Conservation (phyloP, 371 early-diverging fungal genomes). For the Apophysomyces ossiformis region DNA sequence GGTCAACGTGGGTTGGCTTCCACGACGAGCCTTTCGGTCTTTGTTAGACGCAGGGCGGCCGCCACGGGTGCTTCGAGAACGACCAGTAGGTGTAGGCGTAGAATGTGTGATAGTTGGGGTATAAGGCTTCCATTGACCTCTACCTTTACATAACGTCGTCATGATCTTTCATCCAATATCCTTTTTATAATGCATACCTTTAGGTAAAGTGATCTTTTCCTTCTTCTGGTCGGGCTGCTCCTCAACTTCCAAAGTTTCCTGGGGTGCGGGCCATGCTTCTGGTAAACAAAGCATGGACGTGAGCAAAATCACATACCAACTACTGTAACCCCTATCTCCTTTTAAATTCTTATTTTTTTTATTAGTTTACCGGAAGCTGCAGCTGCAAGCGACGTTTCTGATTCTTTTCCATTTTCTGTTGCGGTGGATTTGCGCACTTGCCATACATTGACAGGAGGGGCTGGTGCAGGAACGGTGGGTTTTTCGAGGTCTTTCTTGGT, state of each 20-base stretch:
- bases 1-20: conserved; percentile 15
- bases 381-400: conserved; percentile 6
- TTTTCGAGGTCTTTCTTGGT: conserved; percentile 26
- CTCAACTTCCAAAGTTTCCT: conserved; percentile 41
- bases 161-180: conserved; percentile 18
- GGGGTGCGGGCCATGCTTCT: conserved; percentile 54
- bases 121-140: conserved; percentile 65
- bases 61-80: conserved; percentile 29
- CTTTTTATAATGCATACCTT: conserved; percentile 28
- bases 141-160: conserved; percentile 46
- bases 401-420: conserved; percentile 21
- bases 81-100: conserved; percentile 42
- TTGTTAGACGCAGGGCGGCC: conserved; percentile 19
- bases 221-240: conserved; percentile 41
- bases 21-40: conserved; percentile 26
- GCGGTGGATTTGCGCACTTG: conserved; percentile 47
- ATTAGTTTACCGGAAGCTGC: conserved; percentile 8
- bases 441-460: conserved; percentile 64
- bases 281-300: not conserved
- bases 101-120: conserved; percentile 69
- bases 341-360: not conserved
- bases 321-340: not conserved
- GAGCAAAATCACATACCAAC: conserved; percentile 13
- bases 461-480: conserved; percentile 48
- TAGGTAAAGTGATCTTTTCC: conserved; percentile 42